Conservation (phyloP, 2,329 filamentous ascomycete genomes). For the Pseudogymnoascus sp. region DNA sequence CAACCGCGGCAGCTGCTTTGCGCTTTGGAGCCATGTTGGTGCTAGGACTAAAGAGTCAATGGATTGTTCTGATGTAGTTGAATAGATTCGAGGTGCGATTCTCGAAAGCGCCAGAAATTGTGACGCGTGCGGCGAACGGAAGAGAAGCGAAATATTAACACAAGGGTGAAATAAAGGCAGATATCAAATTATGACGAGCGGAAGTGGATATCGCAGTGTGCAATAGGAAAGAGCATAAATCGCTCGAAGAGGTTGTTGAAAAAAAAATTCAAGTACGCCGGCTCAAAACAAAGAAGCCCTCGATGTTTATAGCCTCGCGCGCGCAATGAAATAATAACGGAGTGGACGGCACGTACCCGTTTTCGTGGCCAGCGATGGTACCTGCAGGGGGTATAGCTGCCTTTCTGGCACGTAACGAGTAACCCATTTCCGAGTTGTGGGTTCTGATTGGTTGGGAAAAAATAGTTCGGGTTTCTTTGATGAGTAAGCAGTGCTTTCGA, state of each 20-base stretch:
- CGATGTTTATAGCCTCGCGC: conserved; percentile 9
- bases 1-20: neutral
- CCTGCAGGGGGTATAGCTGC: neutral
- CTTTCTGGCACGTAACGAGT: neutral
- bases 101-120: neutral
- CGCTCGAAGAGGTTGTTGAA: neutral
- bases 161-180: neutral
- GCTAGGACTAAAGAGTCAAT: neutral
- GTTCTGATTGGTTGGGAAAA: neutral
- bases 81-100: neutral
- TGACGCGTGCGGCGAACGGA: neutral
- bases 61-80: conserved; percentile 5
- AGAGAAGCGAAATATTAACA: conserved; percentile 1
- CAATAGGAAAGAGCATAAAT: neutral
- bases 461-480: neutral
- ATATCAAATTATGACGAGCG: neutral
- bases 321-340: neutral
- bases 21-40: conserved; percentile 8
- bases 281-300: conserved; percentile 4
- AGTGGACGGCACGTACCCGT: conserved; percentile 1
- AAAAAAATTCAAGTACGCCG: conserved; percentile 5
- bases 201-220: neutral
- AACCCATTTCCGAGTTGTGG: neutral
- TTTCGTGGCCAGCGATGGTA: neutral
- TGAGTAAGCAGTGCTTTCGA: conserved; percentile 2